Conservation (phyloP, 139 green algal species). For the Picochlorum sp. region DNA sequence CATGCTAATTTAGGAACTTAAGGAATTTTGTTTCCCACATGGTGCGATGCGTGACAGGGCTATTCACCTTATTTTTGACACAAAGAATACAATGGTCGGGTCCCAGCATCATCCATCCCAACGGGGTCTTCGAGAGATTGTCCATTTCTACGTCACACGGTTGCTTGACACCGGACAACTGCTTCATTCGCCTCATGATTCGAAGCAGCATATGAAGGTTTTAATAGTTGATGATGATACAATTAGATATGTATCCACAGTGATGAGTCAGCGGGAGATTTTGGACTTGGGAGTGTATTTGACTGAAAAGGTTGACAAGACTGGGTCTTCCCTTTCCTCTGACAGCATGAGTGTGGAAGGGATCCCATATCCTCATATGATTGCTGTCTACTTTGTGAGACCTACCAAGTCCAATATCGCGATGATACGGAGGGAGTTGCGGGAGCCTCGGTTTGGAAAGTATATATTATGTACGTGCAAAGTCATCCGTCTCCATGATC, state of each 20-base stretch:
- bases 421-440: slow-evolving; percentile 73
- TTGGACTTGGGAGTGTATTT: slow-evolving; percentile 84
- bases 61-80: too few species aligned
- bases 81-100: too few species aligned
- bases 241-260: slow-evolving; percentile 58
- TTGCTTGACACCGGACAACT: too few species aligned
- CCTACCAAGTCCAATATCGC: slow-evolving; percentile 83
- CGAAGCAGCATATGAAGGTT: slow-evolving; percentile 67
- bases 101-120: too few species aligned
- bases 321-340: neutral
- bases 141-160: too few species aligned
- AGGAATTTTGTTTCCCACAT: too few species aligned
- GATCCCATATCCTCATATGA: slow-evolving; percentile 73
- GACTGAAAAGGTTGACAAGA: slow-evolving; percentile 71
- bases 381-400: slow-evolving; percentile 83
- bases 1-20: too few species aligned
- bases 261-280: slow-evolving; percentile 87
- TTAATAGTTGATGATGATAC: slow-evolving; percentile 89
- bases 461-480: slow-evolving; percentile 79
- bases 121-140: too few species aligned
- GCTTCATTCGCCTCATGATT: too few species aligned
- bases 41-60: too few species aligned
- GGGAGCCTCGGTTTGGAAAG: slow-evolving; percentile 67
- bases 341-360: neutral
- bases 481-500: neutral